Base-by-base conservation (phyloP, 106 monocot genomes). In the Amphibolis antarctica region DNA sequence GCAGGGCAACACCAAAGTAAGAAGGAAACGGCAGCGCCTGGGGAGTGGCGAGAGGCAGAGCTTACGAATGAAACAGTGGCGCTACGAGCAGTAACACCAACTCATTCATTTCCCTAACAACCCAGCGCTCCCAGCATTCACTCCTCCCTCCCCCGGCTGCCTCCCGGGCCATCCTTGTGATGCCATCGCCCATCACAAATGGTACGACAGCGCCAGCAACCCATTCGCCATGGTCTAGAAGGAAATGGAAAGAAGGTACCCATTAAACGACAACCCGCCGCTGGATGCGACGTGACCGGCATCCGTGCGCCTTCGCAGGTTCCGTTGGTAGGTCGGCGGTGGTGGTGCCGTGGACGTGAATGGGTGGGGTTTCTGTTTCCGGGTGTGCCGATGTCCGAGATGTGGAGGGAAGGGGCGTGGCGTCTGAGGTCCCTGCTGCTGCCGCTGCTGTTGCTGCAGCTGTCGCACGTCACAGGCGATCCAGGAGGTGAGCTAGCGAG, bases 41-140 rank as follows among this genome's bases (percentile, higher is more conserved):
- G n/a, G n/a, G n/a, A n/a, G n/a, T n/a, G n/a, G n/a, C n/a, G n/a
- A n/a, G n/a, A n/a, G n/a, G n/a, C n/a, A n/a, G n/a, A n/a, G n/a
- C n/a, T n/a, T n/a, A n/a, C n/a, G n/a, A n/a, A n/a, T n/a, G n/a
- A 36, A 36, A 36, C 36, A 7, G 36, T 7, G 7, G 36, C 36
- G 7, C 4, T 36, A 36, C 36, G 2, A 36, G 36, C 36, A 36
- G 7, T 36, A 36, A 36, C 36, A n/a, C n/a, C n/a, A n/a, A n/a
- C 36, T 4, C 28, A 55, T 55, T 55, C 48, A 55, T 55, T 55
- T 28, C 55, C 24, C 25, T 27, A 56, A 56, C 56, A 12, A 56
- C 56, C 52, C 22, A 3, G 22, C 18, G 9, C 22, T 22, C 22
- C 22, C 56, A 56, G 56, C 56, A 56, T 56, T 56, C 56, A 56